Percentiles rank a stretch among this genome's conserved stretches.
Evolutionary conservation across 768 basidiomycete species (phyloP).

Genomic region (Lactifluus volemus): DNA sequence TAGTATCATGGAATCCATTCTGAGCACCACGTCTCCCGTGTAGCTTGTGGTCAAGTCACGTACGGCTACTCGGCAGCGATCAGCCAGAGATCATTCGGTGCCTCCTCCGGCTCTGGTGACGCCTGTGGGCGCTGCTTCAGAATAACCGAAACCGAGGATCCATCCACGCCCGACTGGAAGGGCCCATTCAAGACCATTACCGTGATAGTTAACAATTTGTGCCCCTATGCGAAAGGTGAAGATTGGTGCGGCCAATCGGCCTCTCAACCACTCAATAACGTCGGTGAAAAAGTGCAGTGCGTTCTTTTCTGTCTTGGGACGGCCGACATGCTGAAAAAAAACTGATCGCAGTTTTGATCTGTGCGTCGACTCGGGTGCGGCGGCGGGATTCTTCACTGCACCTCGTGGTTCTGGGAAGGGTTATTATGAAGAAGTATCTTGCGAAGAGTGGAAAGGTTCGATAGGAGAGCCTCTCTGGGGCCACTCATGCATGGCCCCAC

Average conservation of each 20-base stretch:
- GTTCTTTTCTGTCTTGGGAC: conserved; percentile 17
- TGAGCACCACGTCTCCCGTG: not conserved
- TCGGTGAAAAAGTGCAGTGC: conserved; percentile 41
- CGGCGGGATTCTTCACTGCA: conserved; percentile 46
- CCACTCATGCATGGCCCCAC: conserved; percentile 38
- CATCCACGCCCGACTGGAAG: conserved; percentile 41
- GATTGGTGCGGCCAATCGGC: conserved; percentile 48
- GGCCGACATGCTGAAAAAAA: not conserved
- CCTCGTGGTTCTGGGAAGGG: conserved; percentile 47
- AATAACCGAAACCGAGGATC: conserved; percentile 42
- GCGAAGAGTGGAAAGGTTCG: conserved; percentile 47
- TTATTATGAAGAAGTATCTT: conserved; percentile 46
- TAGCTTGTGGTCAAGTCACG: conserved; percentile 46
- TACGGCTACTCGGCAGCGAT: conserved; percentile 48
- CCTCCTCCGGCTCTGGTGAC: conserved; percentile 46
- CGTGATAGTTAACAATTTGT: conserved; percentile 40
- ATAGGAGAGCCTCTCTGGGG: conserved; percentile 37
- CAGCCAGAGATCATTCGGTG: conserved; percentile 48
- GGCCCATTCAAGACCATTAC: conserved; percentile 49
- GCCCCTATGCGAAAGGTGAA: conserved; percentile 41
- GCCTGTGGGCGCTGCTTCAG: conserved; percentile 56
- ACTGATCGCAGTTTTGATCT: conserved; percentile 43
- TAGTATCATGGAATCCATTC: not conserved
- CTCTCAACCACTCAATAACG: conserved; percentile 32
- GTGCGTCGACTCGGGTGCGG: conserved; percentile 48